Percentiles rank a stretch among this genome's conserved stretches.
Evolutionary conservation across 129 eudicot species (phyloP).

Genomic region (carrot (Daucus carota)): DNA sequence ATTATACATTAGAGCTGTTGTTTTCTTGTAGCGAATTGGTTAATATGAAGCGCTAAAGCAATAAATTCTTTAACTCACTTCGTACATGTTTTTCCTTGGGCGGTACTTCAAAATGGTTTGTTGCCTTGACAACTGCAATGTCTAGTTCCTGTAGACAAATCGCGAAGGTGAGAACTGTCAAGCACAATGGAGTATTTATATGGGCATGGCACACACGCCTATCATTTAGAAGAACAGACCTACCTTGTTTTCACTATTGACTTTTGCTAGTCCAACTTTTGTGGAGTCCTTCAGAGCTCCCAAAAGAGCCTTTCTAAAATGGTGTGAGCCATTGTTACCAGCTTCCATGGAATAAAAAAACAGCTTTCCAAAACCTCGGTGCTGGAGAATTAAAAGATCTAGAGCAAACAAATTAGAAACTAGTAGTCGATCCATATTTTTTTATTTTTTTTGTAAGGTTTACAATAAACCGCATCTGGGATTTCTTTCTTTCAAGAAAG

Average conservation of each 20-base stretch:
- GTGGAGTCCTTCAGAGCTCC: conserved; percentile 67
- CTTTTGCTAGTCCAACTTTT: conserved; percentile 51
- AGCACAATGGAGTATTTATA: background rate
- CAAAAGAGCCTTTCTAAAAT: conserved; percentile 39
- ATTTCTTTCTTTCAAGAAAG: no score
- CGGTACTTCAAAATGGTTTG: conserved; percentile 44
- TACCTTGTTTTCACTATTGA: conserved; percentile 63
- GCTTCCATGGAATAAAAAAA: conserved; percentile 3
- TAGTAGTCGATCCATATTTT: background rate
- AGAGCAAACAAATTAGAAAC: background rate
- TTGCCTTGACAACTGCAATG: conserved; percentile 59
- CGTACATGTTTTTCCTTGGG: conserved; percentile 56
- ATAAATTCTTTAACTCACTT: conserved; percentile 34
- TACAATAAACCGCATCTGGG: no score
- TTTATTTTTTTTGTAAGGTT: no score
- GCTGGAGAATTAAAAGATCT: background rate
- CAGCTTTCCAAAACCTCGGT: conserved; percentile 2
- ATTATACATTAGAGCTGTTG: background rate
- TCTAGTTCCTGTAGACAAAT: conserved; percentile 33
- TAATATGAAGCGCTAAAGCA: background rate
- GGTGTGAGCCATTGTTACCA: conserved; percentile 5
- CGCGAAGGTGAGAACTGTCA: background rate
- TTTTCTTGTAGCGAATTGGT: background rate
- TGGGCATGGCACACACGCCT: background rate
- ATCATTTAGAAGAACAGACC: background rate